phyloP scores from a whole-genome alignment of 2,329 filamentous ascomycete genomes.

The Fusarium illudens region DNA sequence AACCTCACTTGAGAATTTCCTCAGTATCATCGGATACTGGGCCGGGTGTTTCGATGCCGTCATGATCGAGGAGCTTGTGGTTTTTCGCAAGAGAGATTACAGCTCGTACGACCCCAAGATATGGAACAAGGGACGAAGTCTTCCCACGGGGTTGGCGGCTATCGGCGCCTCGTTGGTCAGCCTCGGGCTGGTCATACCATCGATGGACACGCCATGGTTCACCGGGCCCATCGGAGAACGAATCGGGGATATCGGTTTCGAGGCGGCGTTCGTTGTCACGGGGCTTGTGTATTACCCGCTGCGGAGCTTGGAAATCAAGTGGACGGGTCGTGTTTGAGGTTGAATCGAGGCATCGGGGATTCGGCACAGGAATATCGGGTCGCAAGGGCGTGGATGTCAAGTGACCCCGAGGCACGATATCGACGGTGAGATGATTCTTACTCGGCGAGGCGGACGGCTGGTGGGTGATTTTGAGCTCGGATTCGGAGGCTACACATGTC shows the following conservation, averaged over 20 bases:
- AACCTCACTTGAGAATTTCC: slow-evolving; percentile 54
- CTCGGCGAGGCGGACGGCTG: not conserved
- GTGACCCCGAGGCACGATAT: not conserved
- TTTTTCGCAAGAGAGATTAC: slow-evolving; percentile 54
- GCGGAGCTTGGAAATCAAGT: slow-evolving; percentile 44
- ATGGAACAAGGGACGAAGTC: slow-evolving; percentile 54
- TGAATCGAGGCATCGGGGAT: not conserved
- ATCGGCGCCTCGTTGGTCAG: slow-evolving; percentile 54
- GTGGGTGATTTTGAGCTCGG: not conserved
- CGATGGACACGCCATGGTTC: slow-evolving; percentile 55
- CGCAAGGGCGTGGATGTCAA: not conserved
- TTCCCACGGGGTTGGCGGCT: slow-evolving; percentile 55
- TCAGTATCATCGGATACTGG: slow-evolving; percentile 58
- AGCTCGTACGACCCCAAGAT: slow-evolving; percentile 51
- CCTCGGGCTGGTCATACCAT: slow-evolving; percentile 52
- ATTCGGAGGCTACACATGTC: not conserved
- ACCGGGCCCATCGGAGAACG: slow-evolving; percentile 53
- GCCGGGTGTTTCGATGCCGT: slow-evolving; percentile 54
- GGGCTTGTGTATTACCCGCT: slow-evolving; percentile 53
- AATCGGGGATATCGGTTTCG: slow-evolving; percentile 57
- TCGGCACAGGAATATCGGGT: not conserved
- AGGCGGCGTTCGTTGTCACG: slow-evolving; percentile 53
- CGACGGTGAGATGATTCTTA: not conserved
- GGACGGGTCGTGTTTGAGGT: slow-evolving; percentile 37
- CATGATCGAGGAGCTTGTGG: slow-evolving; percentile 53